phyloP scores from a whole-genome alignment of 1,284 basidiomycete species.

The Vanrija pseudolonga region DNA sequence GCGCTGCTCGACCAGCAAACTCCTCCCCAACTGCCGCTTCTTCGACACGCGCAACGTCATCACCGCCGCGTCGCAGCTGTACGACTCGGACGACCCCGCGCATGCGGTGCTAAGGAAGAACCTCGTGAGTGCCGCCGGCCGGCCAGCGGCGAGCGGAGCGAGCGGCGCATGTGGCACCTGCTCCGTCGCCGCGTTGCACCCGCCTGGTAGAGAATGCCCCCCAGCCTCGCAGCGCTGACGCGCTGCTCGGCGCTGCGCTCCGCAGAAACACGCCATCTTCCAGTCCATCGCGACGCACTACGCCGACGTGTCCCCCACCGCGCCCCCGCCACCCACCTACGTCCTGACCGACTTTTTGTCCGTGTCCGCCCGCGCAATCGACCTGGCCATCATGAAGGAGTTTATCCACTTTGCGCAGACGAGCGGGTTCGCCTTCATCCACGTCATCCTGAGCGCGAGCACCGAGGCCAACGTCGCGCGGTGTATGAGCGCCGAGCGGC shows the following conservation, averaged over 20 bases:
- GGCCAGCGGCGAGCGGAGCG: neutral
- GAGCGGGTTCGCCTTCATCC: conserved; percentile 20
- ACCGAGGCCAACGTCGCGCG: conserved; percentile 21
- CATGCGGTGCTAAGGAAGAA: conserved; percentile 15
- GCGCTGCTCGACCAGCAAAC: conserved; percentile 13
- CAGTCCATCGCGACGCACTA: conserved; percentile 6
- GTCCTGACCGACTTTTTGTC: conserved; percentile 17
- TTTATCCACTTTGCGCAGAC: conserved; percentile 8
- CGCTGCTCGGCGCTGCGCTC: neutral
- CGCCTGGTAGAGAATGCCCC: too few relatives aligned
- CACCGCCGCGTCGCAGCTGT: conserved; percentile 15
- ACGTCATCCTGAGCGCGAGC: conserved; percentile 24
- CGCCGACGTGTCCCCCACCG: conserved; percentile 8
- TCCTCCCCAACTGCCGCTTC: conserved; percentile 30
- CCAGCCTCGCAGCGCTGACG: neutral
- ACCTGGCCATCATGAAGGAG: conserved; percentile 15
- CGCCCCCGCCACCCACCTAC: conserved; percentile 5
- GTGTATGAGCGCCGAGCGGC: neutral
- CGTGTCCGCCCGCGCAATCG: conserved; percentile 11
- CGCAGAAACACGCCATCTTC: conserved; percentile 16
- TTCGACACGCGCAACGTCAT: conserved; percentile 25
- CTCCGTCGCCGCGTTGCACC: too few relatives aligned
- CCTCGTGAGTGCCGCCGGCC: conserved; percentile 5
- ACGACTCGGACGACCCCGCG: conserved; percentile 2
- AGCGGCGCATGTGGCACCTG: too few relatives aligned